These are phyloP conservation scores for Cucumis cinereus DNA, from an alignment of 306 rosid species.

Conservation along the genomic window DNA sequence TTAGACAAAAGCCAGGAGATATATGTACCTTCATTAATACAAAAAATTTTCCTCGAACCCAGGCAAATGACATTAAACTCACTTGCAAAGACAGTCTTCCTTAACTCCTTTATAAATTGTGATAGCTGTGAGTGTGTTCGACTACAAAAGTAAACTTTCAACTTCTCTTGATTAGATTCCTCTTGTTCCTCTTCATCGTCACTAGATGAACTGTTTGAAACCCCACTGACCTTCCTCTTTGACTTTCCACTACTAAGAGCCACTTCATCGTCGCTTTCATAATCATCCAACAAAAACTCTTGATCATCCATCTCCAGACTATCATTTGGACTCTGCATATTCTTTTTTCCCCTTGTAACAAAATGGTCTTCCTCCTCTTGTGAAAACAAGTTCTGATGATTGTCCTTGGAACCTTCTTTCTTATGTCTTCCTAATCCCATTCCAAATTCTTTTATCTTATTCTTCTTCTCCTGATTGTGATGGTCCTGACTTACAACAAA, in stretches of 20 bases:
- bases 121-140: slow-evolving; percentile 96
- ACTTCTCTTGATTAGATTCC: slow-evolving; percentile 29
- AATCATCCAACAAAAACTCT: slow-evolving; percentile 72
- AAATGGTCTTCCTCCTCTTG: slow-evolving; percentile 19
- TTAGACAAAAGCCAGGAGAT: neutral
- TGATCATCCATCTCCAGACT: slow-evolving; percentile 35
- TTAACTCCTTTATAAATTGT: slow-evolving; percentile 72
- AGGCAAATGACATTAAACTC: slow-evolving; percentile 60
- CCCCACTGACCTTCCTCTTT: slow-evolving; percentile 50
- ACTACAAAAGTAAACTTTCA: slow-evolving; percentile 75
- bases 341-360: slow-evolving; percentile 16
- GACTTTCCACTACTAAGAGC: slow-evolving; percentile 14
- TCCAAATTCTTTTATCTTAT: slow-evolving; percentile 23
- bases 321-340: slow-evolving; percentile 17
- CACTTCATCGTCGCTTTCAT: slow-evolving; percentile 68
- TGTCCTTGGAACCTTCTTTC: slow-evolving; percentile 13
- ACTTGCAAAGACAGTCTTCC: slow-evolving; percentile 51
- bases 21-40: slow-evolving; percentile 66
- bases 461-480: slow-evolving; percentile 19
- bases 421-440: slow-evolving; percentile 18
- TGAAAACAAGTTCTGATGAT: slow-evolving; percentile 18
- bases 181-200: slow-evolving; percentile 48
- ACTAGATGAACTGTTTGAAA: slow-evolving; percentile 40
- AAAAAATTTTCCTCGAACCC: slow-evolving; percentile 80
- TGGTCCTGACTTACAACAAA: slow-evolving; percentile 31